Percentiles rank a stretch among this genome's conserved stretches.
phyloP scores from a whole-genome alignment of 495 filamentous ascomycete species.

The Extremus antarcticus region DNA sequence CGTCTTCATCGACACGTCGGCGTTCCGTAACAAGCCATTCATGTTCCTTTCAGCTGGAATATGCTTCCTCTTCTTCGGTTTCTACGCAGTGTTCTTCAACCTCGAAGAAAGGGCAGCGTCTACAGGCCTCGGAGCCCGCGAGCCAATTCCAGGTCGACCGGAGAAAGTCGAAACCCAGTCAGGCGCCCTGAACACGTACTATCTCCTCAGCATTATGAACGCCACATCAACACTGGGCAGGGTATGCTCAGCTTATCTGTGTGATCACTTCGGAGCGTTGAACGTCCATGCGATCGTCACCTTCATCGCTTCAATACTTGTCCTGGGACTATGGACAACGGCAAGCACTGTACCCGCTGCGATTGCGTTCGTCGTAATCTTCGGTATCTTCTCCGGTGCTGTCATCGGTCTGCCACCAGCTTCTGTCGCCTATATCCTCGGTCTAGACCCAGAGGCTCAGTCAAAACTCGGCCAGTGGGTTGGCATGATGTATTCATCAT shows the following conservation, averaged over 20 bases:
- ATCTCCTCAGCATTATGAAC: slow-evolving; percentile 36
- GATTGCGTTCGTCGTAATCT: slow-evolving; percentile 33
- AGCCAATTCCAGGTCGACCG: slow-evolving; percentile 6
- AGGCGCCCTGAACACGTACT: slow-evolving; percentile 33
- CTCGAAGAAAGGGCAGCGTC: slow-evolving; percentile 36
- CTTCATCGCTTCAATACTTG: slow-evolving; percentile 25
- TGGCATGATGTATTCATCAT: slow-evolving; percentile 36
- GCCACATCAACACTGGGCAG: slow-evolving; percentile 31
- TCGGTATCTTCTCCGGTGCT: slow-evolving; percentile 31
- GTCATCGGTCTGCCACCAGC: slow-evolving; percentile 36
- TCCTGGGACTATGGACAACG: slow-evolving; percentile 30
- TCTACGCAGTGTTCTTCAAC: slow-evolving; percentile 37
- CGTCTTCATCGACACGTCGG: slow-evolving; percentile 30
- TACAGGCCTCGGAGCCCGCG: slow-evolving; percentile 27
- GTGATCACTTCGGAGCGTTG: slow-evolving; percentile 27
- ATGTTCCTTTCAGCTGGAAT: slow-evolving; percentile 26
- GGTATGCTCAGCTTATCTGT: slow-evolving; percentile 22
- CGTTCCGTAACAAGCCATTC: slow-evolving; percentile 28
- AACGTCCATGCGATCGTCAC: slow-evolving; percentile 30
- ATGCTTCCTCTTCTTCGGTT: slow-evolving; percentile 34
- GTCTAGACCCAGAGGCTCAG: slow-evolving; percentile 10
- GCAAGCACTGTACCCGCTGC: slow-evolving; percentile 19
- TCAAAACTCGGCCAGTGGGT: slow-evolving; percentile 34
- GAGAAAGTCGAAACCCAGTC: slow-evolving; percentile 6
- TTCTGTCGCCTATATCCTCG: slow-evolving; percentile 32